Evolutionary conservation across 2,329 filamentous ascomycete species (phyloP).

Genomic region (Cladophialophora yegresii): DNA sequence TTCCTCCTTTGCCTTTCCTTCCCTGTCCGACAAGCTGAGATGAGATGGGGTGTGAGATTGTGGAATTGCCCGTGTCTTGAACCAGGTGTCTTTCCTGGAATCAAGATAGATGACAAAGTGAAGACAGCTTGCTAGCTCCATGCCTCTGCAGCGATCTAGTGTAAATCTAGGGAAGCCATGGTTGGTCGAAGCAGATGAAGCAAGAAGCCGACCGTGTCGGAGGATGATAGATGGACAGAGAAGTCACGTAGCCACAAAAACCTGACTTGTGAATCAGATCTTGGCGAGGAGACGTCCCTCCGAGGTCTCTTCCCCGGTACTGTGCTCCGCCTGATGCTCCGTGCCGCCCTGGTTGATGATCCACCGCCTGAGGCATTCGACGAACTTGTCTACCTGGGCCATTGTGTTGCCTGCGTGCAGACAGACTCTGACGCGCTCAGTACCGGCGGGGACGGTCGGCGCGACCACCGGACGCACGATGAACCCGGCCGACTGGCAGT

Average conservation of each 20-base stretch:
- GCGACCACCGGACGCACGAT: constrained; percentile 67
- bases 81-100: no score
- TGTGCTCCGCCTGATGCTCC: background rate
- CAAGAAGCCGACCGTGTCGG: no score
- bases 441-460: constrained; percentile 66
- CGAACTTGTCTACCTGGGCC: constrained; percentile 58
- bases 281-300: constrained; percentile 10
- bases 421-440: constrained; percentile 66
- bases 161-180: no score
- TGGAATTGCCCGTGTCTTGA: no score
- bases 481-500: constrained; percentile 62
- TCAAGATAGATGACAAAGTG: no score
- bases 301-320: background rate
- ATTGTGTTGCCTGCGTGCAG: constrained; percentile 67
- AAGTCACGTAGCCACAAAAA: background rate
- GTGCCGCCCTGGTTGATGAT: constrained; percentile 31
- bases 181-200: no score
- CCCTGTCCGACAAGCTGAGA: no score
- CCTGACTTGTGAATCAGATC: constrained; percentile 1
- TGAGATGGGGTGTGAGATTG: no score
- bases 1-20: no score
- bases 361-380: constrained; percentile 55
- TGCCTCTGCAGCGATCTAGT: no score
- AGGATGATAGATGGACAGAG: background rate
- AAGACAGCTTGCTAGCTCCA: no score